Conservation (phyloP, 768 basidiomycete genomes). For the Xerocomellus chrysenteron region DNA sequence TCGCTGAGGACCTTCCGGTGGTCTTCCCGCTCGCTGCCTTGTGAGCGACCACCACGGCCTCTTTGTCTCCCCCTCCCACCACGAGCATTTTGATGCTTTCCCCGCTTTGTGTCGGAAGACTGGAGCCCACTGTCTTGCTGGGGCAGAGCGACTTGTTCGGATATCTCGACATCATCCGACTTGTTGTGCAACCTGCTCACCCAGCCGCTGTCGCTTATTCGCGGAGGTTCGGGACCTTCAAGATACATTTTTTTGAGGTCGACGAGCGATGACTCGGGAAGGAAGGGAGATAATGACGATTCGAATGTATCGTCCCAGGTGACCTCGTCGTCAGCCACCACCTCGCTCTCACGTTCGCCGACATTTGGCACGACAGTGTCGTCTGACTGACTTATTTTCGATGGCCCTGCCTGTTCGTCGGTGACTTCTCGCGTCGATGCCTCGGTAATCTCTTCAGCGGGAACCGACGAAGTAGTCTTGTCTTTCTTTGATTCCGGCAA, state of each 20-base stretch:
- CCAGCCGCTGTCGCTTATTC: constrained; percentile 77
- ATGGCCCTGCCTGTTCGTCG: not conserved
- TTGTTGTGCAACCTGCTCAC: constrained; percentile 44
- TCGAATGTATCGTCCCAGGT: constrained; percentile 70
- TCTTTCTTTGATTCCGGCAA: constrained; percentile 60
- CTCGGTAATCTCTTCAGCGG: constrained; percentile 16
- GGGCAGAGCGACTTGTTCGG: constrained; percentile 6
- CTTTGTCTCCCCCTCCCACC: constrained; percentile 47
- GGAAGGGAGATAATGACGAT: constrained; percentile 55
- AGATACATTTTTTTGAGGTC: constrained; percentile 72
- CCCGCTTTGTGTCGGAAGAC: constrained; percentile 32
- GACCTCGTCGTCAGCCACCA: constrained; percentile 29
- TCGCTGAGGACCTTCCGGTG: constrained; percentile 76
- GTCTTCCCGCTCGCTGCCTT: constrained; percentile 53
- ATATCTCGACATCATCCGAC: constrained; percentile 24
- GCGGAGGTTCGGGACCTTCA: constrained; percentile 79
- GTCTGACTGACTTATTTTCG: constrained; percentile 3
- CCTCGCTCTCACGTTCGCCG: not conserved
- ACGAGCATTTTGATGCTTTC: constrained; percentile 41
- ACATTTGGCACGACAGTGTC: not conserved
- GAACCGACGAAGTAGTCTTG: constrained; percentile 27
- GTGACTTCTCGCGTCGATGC: constrained; percentile 14
- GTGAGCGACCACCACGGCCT: constrained; percentile 40
- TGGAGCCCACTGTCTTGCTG: constrained; percentile 16
- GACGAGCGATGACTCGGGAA: constrained; percentile 58